A percentile compares a stretch with the other conserved stretches of the same genome.
These are phyloP conservation scores for Boletus insuetus DNA, from an alignment of 768 basidiomycete species.

Conservation along the genomic window DNA sequence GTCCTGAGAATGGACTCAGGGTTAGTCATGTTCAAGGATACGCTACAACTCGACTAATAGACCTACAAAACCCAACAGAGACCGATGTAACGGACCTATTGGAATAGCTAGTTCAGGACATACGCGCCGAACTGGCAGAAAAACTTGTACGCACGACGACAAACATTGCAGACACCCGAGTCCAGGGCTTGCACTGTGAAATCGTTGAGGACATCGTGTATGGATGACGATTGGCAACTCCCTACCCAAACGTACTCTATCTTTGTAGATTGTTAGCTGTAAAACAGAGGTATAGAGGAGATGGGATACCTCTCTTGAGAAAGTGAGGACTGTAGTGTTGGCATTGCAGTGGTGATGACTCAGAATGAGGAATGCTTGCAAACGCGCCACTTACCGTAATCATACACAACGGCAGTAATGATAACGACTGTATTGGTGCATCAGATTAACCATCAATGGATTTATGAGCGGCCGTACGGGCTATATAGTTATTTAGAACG, in stretches of 20 bases:
- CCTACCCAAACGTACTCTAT: not conserved
- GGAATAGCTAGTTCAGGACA: not conserved
- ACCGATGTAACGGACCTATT: not conserved
- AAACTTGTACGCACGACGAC: not conserved
- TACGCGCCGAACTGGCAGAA: not conserved
- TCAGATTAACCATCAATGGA: too few relatives aligned
- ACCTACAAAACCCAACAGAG: not conserved
- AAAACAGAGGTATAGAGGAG: not conserved
- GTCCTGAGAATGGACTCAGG: not conserved
- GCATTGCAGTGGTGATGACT: not conserved
- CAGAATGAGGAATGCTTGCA: too few relatives aligned
- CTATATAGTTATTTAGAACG: not conserved
- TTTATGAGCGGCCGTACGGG: not conserved
- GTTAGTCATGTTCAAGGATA: not conserved
- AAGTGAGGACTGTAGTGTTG: not conserved
- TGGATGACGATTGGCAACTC: not conserved
- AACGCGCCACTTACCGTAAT: not conserved
- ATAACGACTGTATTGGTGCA: not conserved
- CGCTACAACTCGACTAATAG: not conserved
- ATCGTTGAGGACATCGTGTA: not conserved
- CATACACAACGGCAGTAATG: not conserved
- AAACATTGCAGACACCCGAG: not conserved
- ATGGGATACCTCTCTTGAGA: not conserved
- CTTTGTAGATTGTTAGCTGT: not conserved
- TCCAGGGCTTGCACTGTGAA: not conserved